Conservation (phyloP, 805 yeast genomes). For the Starmerella floricola region DNA sequence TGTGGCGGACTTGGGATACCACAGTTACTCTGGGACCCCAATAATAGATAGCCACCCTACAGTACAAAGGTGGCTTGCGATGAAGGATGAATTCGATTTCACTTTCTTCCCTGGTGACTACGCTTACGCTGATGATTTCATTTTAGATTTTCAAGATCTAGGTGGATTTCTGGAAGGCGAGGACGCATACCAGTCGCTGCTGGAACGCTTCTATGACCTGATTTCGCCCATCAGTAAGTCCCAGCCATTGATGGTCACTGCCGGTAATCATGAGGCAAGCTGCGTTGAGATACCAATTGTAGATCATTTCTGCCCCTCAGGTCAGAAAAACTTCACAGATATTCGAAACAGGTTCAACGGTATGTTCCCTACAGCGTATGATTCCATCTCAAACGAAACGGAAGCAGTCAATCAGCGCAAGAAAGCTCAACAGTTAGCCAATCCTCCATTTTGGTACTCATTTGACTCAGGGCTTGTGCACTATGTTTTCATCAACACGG, state of each 20-base stretch:
- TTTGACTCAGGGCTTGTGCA: conserved; percentile 7
- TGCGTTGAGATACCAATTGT: conserved; percentile 1
- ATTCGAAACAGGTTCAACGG: neutral
- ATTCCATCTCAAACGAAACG: neutral
- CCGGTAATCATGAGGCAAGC: conserved; percentile 10
- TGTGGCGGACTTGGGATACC: conserved; percentile 8
- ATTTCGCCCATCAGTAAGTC: conserved; percentile 1
- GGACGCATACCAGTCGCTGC: conserved; percentile 3
- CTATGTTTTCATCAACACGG: conserved; percentile 7
- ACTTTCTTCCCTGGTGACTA: conserved; percentile 6
- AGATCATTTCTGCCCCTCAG: conserved; percentile 3
- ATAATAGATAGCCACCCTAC: conserved; percentile 1
- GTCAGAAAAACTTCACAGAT: conserved; percentile 10
- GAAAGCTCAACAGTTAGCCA: conserved; percentile 2
- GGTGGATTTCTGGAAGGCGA: neutral
- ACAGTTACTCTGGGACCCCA: conserved; percentile 2
- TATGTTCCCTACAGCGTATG: conserved; percentile 4
- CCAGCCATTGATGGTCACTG: conserved; percentile 1
- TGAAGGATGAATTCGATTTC: conserved; percentile 1
- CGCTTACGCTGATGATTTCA: conserved; percentile 6
- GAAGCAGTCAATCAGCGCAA: neutral
- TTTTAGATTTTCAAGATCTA: neutral
- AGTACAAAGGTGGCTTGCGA: neutral
- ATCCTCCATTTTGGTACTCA: conserved; percentile 8
- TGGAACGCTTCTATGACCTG: conserved; percentile 7